phyloP scores from a whole-genome alignment of 2,329 filamentous ascomycete species.

The Paraphoma sp. region DNA sequence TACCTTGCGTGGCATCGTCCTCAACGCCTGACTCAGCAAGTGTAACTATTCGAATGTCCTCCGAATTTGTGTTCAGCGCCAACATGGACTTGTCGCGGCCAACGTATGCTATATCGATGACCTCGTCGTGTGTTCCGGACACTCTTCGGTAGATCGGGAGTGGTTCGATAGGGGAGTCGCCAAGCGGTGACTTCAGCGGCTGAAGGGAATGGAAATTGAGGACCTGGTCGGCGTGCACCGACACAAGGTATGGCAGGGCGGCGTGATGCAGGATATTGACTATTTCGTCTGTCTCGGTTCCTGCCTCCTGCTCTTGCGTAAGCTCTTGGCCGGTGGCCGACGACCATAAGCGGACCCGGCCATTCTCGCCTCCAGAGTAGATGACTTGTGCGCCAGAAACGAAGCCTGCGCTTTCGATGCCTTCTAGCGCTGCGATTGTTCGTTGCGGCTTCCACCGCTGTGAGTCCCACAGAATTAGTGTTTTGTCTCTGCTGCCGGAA shows the following conservation, averaged over 20 bases:
- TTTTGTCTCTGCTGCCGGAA: constrained; percentile 90
- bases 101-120: constrained; percentile 91
- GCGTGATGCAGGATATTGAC: constrained; percentile 73
- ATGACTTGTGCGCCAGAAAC: constrained; percentile 73
- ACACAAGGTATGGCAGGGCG: constrained; percentile 73
- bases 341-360: constrained; percentile 83
- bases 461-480: constrained; percentile 89
- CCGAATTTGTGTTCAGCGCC: constrained; percentile 92
- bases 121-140: constrained; percentile 95
- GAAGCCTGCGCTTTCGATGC: constrained; percentile 84
- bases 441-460: constrained; percentile 82
- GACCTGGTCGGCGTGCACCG: constrained; percentile 88
- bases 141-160: constrained; percentile 75
- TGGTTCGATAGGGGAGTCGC: constrained; percentile 60
- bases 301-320: constrained; percentile 72
- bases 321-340: constrained; percentile 78
- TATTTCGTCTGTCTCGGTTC: constrained; percentile 70
- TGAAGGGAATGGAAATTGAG: constrained; percentile 73
- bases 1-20: constrained; percentile 40
- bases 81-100: constrained; percentile 80
- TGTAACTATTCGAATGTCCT: constrained; percentile 88
- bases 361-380: constrained; percentile 85
- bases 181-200: constrained; percentile 49
- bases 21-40: constrained; percentile 52
- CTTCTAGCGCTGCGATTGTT: constrained; percentile 83